phyloP scores from a whole-genome alignment of 805 yeast genomes.

The Schwanniomyces vanrijiae region DNA sequence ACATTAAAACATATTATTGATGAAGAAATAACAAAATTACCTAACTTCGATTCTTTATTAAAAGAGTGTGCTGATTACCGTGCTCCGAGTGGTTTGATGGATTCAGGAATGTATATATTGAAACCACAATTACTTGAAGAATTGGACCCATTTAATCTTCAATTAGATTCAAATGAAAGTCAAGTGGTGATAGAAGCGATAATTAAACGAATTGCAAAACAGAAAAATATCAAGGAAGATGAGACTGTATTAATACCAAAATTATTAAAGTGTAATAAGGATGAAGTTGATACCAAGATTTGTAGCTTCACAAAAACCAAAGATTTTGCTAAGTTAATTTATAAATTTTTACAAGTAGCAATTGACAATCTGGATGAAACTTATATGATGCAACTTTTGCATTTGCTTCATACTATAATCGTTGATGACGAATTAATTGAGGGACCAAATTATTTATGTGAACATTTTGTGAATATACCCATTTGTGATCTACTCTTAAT shows the following conservation, averaged over 20 bases:
- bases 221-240: conserved; percentile 33
- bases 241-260: conserved; percentile 53
- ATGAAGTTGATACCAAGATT: conserved; percentile 37
- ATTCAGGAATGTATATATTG: conserved; percentile 65
- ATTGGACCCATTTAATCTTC: conserved; percentile 63
- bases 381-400: conserved; percentile 60
- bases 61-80: conserved; percentile 61
- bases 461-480: conserved; percentile 54
- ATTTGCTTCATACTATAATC: conserved; percentile 65
- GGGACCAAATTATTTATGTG: conserved; percentile 41
- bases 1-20: conserved; percentile 34
- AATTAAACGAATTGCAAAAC: conserved; percentile 41
- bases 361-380: conserved; percentile 52
- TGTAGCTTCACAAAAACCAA: conserved; percentile 52
- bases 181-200: conserved; percentile 53
- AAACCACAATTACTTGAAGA: conserved; percentile 52
- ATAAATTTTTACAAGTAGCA: conserved; percentile 56
- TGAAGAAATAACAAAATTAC: conserved; percentile 30
- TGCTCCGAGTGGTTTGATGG: conserved; percentile 60
- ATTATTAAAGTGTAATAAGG: conserved; percentile 27
- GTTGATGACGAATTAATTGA: conserved; percentile 46
- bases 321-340: conserved; percentile 56
- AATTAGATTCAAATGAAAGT: conserved; percentile 47
- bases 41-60: conserved; percentile 50
- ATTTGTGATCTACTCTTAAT: conserved; percentile 55